Base-by-base conservation (phyloP, 139 green algal genomes). In the Deuterostichococcus epilithicus region DNA sequence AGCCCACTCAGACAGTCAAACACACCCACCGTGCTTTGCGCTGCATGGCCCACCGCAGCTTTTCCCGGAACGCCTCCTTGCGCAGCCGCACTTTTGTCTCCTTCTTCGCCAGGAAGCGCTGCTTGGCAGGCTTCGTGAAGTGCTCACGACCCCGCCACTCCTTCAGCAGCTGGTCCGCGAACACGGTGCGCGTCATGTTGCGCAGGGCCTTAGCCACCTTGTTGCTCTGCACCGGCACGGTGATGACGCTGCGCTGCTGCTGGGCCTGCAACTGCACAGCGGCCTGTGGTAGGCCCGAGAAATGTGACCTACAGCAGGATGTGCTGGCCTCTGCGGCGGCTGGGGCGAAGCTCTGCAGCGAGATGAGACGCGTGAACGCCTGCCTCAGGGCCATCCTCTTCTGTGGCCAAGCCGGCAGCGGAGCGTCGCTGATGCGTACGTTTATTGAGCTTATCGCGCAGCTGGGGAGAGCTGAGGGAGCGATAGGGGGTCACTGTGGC, bases 31-130 rank as follows among this genome's bases (percentile, higher is more conserved):
- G 68, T 6, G 58, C 67, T 26, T 78, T 78, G 34, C 59, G 59
- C 35, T 77, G 74, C 77, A 88, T 73, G 28, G 85, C 83, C 81
- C 84, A 88, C 4, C 70, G 37, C 66, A 88, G 68, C 74, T 83
- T 85, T 25, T 52, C 68, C 35, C 75, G 81, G 45, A 88, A 88
- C 34, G 70, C 76, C n/a, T 71, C 35, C 1, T 73, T 78, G 25
- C 68, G 69, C 32, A 78, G 39, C 28, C 74, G 70, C 33, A 72
- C 72, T 1, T 74, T 13, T 0, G 84, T 78, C 34, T 78, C 45
- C 23, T 45, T 71, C 5, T 66, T 66, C 25, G 58, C 70, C 38
- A 76, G 26, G 15, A 83, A 84, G 18, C 84, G 75, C 39, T 75
- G 72, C 45, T 88, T 44, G 35, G 60, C 70, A 33, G 84, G 84